Percentiles rank a stretch among this genome's conserved stretches.
Evolutionary conservation across 768 basidiomycete species (phyloP).

Genomic region (Mycena latifolia): DNA sequence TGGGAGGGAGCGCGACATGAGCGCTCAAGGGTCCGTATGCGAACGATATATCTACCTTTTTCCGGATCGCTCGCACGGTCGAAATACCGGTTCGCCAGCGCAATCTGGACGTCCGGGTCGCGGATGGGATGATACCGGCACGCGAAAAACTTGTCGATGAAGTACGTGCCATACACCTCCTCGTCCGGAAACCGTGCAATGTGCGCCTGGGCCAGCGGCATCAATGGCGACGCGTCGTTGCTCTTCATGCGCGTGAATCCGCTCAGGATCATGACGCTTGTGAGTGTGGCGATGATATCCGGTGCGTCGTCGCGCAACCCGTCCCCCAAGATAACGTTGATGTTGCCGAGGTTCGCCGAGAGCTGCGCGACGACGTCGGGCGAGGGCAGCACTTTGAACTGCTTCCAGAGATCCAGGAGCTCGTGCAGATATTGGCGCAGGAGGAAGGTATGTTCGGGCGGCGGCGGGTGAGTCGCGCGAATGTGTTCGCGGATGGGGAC

Average conservation of each 20-base stretch:
- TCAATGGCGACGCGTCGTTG: neutral
- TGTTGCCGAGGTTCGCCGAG: slow-evolving; percentile 1
- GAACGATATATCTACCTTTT: neutral
- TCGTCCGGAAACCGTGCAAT: neutral
- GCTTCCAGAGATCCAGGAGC: neutral
- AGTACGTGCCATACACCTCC: neutral
- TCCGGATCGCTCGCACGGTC: neutral
- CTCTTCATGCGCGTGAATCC: slow-evolving; percentile 2
- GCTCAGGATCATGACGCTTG: neutral
- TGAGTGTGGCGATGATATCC: neutral
- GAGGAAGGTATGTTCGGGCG: neutral
- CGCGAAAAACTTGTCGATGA: slow-evolving; percentile 8
- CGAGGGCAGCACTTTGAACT: neutral
- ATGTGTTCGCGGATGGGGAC: slow-evolving; percentile 16
- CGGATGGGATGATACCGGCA: neutral
- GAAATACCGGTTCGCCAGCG: slow-evolving; percentile 3
- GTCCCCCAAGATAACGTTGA: neutral
- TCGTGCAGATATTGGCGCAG: neutral
- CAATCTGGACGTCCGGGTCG: neutral
- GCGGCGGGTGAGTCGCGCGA: neutral
- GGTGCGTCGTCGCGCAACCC: neutral
- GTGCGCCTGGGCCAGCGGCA: neutral
- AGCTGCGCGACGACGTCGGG: neutral
- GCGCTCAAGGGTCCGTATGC: neutral
- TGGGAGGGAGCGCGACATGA: neutral